Evolutionary conservation across 1,284 basidiomycete species (phyloP).

Genomic region (Boletellus deceptivus): DNA sequence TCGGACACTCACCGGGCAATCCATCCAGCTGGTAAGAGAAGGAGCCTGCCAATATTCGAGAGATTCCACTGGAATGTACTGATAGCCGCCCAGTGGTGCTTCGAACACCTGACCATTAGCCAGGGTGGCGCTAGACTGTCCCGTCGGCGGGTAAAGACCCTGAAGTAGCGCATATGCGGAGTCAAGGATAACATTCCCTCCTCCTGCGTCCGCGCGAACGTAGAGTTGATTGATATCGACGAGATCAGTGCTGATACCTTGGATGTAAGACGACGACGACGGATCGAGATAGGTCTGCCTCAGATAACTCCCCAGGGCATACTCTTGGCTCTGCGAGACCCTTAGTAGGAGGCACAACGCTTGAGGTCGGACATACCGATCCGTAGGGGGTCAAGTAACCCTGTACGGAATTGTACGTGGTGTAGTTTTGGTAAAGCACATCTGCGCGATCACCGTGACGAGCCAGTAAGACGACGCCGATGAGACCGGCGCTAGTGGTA

Average conservation of each 20-base stretch:
- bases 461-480: constrained; percentile 37
- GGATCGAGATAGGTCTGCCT: constrained; percentile 38
- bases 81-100: constrained; percentile 51
- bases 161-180: constrained; percentile 38
- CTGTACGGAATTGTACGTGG: constrained; percentile 37
- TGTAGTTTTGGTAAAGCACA: constrained; percentile 35
- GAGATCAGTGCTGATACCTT: constrained; percentile 34
- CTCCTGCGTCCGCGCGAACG: constrained; percentile 42
- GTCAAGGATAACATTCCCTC: constrained; percentile 45
- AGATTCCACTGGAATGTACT: constrained; percentile 36
- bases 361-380: constrained; percentile 26
- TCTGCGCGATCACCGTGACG: constrained; percentile 46
- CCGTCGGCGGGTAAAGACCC: constrained; percentile 45
- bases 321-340: constrained; percentile 33
- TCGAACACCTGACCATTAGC: constrained; percentile 49
- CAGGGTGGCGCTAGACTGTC: constrained; percentile 35
- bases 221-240: constrained; percentile 32
- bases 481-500: constrained; percentile 24
- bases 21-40: constrained; percentile 33
- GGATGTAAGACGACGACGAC: constrained; percentile 32
- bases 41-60: constrained; percentile 28
- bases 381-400: constrained; percentile 35
- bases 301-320: constrained; percentile 40
- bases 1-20: constrained; percentile 23
- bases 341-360: constrained; percentile 1